Evolutionary conservation across 768 basidiomycete genomes (phyloP).

Genomic region (Xanthoconium stramineum): DNA sequence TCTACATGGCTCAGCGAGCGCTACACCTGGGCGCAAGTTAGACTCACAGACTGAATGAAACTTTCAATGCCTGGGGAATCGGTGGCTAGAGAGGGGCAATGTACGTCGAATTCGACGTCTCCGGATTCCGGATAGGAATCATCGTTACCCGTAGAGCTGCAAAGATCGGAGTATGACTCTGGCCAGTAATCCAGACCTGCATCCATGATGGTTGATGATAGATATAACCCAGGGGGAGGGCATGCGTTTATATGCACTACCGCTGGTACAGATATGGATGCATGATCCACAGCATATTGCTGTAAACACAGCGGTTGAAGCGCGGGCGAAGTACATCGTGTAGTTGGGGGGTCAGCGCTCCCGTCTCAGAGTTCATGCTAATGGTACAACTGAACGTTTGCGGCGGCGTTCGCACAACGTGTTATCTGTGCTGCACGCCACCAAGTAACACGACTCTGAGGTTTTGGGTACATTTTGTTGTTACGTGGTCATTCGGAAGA

Average conservation of each 20-base stretch:
- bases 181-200: not conserved
- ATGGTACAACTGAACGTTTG: not conserved
- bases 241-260: conserved; percentile 11
- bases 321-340: not conserved
- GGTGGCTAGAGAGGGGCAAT: not conserved
- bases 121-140: not conserved
- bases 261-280: not conserved
- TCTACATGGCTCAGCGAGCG: conserved; percentile 10
- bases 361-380: not conserved
- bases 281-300: conserved; percentile 24
- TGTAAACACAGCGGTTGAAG: conserved; percentile 11
- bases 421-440: conserved; percentile 2
- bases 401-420: not conserved
- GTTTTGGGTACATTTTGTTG: conserved; percentile 2
- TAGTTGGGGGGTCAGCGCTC: not conserved
- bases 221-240: not conserved
- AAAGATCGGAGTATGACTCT: conserved; percentile 6
- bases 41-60: conserved; percentile 12
- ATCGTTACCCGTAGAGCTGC: not conserved
- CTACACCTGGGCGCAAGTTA: not conserved
- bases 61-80: not conserved
- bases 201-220: conserved; percentile 15
- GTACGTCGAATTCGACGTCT: not conserved
- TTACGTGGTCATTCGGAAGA: not conserved
- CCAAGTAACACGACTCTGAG: conserved; percentile 23